These are phyloP conservation scores for Sporothrix schenckii DNA, from an alignment of 2,329 filamentous ascomycete genomes.

Conservation along the genomic window DNA sequence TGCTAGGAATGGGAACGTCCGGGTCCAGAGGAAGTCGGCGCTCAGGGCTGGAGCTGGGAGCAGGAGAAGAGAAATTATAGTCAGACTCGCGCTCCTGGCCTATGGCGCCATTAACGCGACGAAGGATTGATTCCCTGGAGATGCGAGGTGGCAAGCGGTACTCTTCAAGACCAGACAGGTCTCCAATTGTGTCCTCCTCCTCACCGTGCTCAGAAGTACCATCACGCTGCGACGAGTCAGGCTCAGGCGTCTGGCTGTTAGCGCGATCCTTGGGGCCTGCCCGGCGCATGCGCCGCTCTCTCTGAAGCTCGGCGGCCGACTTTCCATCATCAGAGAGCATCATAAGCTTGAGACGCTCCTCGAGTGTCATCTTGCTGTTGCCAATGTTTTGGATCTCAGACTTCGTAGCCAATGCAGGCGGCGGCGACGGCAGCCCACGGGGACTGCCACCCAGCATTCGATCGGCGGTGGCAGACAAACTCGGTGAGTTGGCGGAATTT, in stretches of 20 bases:
- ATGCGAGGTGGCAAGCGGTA: conserved; percentile 75
- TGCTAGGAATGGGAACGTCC: conserved; percentile 85
- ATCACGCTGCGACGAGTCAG: conserved; percentile 43
- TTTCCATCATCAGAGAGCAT: conserved; percentile 75
- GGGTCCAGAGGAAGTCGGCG: conserved; percentile 72
- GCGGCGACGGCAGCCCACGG: conserved; percentile 72
- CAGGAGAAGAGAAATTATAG: conserved; percentile 65
- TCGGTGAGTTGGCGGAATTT: conserved; percentile 61
- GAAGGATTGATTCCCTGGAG: conserved; percentile 89
- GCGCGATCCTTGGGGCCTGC: conserved; percentile 56
- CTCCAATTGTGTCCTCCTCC: conserved; percentile 62
- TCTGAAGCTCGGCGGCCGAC: conserved; percentile 65
- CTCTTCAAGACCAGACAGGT: conserved; percentile 62
- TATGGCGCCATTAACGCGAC: conserved; percentile 74
- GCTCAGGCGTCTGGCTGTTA: conserved; percentile 51
- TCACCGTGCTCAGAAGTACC: conserved; percentile 51
- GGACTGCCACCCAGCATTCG: conserved; percentile 62
- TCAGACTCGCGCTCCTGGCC: conserved; percentile 61
- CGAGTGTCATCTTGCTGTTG: conserved; percentile 76
- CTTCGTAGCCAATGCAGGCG: conserved; percentile 70
- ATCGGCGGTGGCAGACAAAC: conserved; percentile 72
- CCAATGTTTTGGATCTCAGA: conserved; percentile 77
- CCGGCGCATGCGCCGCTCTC: conserved; percentile 69
- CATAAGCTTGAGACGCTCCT: conserved; percentile 86
- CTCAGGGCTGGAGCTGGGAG: conserved; percentile 61